These are phyloP conservation scores for Trichoderma lentiforme DNA, from an alignment of 2,329 filamentous ascomycete species.

Conservation along the genomic window DNA sequence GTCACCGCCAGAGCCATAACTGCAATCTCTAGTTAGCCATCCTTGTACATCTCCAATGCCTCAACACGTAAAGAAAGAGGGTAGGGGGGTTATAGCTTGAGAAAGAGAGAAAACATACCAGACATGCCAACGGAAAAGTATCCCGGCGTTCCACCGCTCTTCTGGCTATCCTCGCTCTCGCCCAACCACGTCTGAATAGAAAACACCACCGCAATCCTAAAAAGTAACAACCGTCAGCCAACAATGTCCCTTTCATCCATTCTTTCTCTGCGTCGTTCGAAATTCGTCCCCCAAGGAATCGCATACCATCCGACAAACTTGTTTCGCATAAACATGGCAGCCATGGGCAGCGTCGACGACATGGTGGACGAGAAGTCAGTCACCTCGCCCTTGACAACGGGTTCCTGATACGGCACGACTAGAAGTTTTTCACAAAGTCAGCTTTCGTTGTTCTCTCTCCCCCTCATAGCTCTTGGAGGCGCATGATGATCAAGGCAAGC, in stretches of 20 bases:
- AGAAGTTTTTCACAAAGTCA: neutral
- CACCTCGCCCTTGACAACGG: constrained; percentile 58
- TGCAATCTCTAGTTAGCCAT: constrained; percentile 28
- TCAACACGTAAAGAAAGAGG: neutral
- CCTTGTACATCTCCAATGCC: neutral
- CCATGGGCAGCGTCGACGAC: constrained; percentile 85
- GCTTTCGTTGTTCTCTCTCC: neutral
- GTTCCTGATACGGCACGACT: constrained; percentile 89
- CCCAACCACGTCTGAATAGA: constrained; percentile 74
- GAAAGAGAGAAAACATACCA: constrained; percentile 45
- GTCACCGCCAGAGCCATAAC: constrained; percentile 58
- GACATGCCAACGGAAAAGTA: constrained; percentile 77
- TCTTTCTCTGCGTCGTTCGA: neutral
- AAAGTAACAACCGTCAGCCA: neutral
- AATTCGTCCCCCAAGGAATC: neutral
- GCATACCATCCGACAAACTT: constrained; percentile 67
- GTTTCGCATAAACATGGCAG: constrained; percentile 90
- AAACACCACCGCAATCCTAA: constrained; percentile 59
- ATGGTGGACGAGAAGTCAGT: constrained; percentile 70
- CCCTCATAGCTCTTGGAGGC: neutral
- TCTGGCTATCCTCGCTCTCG: constrained; percentile 66
- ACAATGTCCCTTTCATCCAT: neutral
- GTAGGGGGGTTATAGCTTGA: neutral
- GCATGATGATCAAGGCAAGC: neutral
- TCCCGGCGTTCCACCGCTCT: constrained; percentile 63